These are phyloP conservation scores for Acer negundo DNA, from an alignment of 345 rosid genomes.

Conservation along the genomic window DNA sequence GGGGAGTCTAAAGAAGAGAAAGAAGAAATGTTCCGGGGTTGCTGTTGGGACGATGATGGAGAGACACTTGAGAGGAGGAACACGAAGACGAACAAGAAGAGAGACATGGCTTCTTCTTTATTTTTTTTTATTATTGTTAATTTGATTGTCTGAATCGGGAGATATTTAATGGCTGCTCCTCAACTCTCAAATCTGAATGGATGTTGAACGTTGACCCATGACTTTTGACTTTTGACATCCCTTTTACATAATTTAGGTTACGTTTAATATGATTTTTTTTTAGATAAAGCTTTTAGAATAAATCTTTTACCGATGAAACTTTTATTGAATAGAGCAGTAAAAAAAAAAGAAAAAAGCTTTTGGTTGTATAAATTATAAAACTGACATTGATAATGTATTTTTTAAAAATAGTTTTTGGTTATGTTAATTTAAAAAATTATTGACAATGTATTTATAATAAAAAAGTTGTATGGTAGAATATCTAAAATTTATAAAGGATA, in stretches of 20 bases:
- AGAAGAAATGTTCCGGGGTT: conserved; percentile 23
- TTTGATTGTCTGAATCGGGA: neutral
- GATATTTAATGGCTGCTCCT: conserved; percentile 26
- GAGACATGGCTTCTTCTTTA: conserved; percentile 27
- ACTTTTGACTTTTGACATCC: neutral
- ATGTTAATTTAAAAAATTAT: no score
- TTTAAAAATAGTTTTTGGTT: no score
- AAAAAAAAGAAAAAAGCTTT: no score
- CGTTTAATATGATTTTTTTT: neutral
- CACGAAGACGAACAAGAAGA: conserved; percentile 16
- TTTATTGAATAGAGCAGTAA: no score
- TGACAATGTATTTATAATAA: no score
- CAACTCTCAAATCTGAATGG: neutral
- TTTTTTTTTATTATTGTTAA: no score
- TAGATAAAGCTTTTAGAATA: no score
- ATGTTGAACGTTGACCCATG: conserved; percentile 17
- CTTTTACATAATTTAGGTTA: neutral
- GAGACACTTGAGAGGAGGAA: conserved; percentile 23
- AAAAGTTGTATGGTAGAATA: no score
- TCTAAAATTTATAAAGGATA: no score
- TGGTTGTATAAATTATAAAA: no score
- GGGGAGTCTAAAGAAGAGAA: conserved; percentile 43
- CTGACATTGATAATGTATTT: no score
- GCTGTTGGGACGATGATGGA: conserved; percentile 30
- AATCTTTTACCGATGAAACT: no score